Percentiles rank a stretch among this genome's conserved stretches.
phyloP scores from a whole-genome alignment of 495 filamentous ascomycete genomes.

The Trichoderma orchidacearum region DNA sequence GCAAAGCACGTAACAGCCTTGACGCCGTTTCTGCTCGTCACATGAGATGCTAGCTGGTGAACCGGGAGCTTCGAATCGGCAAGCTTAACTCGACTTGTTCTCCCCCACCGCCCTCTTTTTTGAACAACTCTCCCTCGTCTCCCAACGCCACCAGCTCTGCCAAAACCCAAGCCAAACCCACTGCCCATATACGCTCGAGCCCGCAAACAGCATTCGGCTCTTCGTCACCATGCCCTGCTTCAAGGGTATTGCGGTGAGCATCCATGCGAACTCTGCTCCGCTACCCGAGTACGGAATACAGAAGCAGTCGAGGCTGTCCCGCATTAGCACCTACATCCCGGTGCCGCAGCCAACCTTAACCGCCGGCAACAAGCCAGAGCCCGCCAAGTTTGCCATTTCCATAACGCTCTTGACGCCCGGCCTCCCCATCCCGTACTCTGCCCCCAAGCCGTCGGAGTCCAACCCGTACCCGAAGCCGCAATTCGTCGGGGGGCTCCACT shows the following conservation, averaged over 20 bases:
- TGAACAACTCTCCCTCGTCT: conserved; percentile 4
- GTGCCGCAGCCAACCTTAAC: conserved; percentile 77
- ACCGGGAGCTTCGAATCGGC: conserved; percentile 2
- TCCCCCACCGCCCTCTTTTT: not conserved
- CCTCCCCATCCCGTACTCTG: conserved; percentile 78
- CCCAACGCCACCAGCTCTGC: conserved; percentile 5
- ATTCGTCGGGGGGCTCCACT: conserved; percentile 51
- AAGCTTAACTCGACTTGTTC: conserved; percentile 3
- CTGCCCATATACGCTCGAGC: conserved; percentile 1
- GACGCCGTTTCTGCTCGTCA: not conserved
- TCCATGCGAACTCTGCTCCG: conserved; percentile 80
- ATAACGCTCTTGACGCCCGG: conserved; percentile 88
- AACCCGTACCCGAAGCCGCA: conserved; percentile 68
- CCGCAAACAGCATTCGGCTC: not conserved
- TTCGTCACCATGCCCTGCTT: conserved; percentile 74
- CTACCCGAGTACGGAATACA: conserved; percentile 88
- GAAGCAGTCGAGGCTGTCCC: conserved; percentile 76
- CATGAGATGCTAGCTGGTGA: not conserved
- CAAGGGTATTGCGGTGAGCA: conserved; percentile 92
- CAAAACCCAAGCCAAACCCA: conserved; percentile 1
- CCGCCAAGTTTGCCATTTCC: conserved; percentile 89
- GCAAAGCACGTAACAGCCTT: not conserved
- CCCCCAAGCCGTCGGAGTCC: conserved; percentile 56
- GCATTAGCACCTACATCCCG: conserved; percentile 94
- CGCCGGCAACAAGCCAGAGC: conserved; percentile 61